Evolutionary conservation across 179 eudicot species (phyloP), one percentile per base, ranked within the genome.

Genomic region (Vitellaria paradoxa): DNA sequence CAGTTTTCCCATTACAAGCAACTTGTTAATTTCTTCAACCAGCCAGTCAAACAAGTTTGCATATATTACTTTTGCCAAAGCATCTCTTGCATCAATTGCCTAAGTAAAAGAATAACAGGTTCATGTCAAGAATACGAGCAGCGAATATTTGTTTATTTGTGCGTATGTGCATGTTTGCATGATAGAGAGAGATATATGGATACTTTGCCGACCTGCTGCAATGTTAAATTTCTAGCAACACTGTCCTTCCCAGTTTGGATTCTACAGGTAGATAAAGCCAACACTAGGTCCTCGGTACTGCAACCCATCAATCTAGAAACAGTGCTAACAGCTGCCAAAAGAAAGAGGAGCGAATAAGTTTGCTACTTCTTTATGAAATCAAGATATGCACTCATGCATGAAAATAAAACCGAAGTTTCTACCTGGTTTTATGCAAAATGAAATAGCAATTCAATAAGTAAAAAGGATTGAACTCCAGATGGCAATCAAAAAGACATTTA

Each of bases 71-170:
- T 94, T 96, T 30, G 99, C 94, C 82, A 96, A 84, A 69, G 98
- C 96, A 87, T 96, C 98, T 82, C 99, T 91, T 68, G 89, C 70
- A 75, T 88, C 97, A 72, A 81, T 85, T 77, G 98, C 99, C 99
- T 96, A 79, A 56, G 83, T 64, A 78, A 67, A 66, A 76, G 24
- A 42, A 42, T 6, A 57, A 8, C 6, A 37, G 74, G 17, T 30
- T 21, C 66, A 21, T 9, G 63, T 71, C 30, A 71, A 46, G 26
- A 53, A 37, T 18, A 53, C 5, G 47, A 42, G 45, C 45, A 42
- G 17, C 20, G 66, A 18, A 60, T 62, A 40, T 1, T 42, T 42
- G 45, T 42, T 42, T 42, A 5, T 42, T 42, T 5, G 45, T 42
- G 45, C 45, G 6, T 42, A 42, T 42, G 15, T 11, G 56, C 56